Percentiles rank a stretch among this genome's conserved stretches.
Conservation (phyloP, 441 rosid species). For the Brassica balearica region DNA sequence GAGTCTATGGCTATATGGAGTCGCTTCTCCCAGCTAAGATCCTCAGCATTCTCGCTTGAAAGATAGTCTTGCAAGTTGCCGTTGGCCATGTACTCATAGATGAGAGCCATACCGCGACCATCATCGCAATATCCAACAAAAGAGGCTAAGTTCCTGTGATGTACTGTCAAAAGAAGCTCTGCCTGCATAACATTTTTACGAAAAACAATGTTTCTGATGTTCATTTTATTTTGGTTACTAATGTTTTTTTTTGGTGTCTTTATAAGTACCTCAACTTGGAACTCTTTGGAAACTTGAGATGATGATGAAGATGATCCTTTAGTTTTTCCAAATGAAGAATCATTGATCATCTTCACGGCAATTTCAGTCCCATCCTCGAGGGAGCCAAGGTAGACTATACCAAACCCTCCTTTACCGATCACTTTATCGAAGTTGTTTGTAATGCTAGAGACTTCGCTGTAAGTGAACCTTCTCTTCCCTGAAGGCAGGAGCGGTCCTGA, state of each 20-base stretch:
- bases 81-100: conserved; percentile 62
- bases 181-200: conserved; percentile 39
- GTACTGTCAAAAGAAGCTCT: conserved; percentile 52
- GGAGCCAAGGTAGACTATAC: conserved; percentile 53
- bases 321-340: conserved; percentile 47
- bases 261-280: conserved; percentile 45
- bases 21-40: conserved; percentile 56
- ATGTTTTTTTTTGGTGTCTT: background rate
- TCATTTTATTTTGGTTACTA: conserved; percentile 1
- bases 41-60: conserved; percentile 46
- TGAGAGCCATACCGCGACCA: conserved; percentile 47
- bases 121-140: conserved; percentile 60
- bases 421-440: conserved; percentile 49
- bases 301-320: conserved; percentile 45
- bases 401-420: conserved; percentile 63
- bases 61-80: conserved; percentile 53
- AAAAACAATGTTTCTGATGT: background rate
- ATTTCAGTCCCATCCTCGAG: conserved; percentile 51
- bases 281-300: conserved; percentile 44
- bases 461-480: conserved; percentile 50
- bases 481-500: conserved; percentile 47
- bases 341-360: conserved; percentile 55
- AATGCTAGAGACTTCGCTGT: conserved; percentile 47
- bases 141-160: conserved; percentile 53
- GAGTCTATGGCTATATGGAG: conserved; percentile 60